phyloP scores from a whole-genome alignment of 2,329 filamentous ascomycete genomes.

The Aspergillus pseudotamarii region DNA sequence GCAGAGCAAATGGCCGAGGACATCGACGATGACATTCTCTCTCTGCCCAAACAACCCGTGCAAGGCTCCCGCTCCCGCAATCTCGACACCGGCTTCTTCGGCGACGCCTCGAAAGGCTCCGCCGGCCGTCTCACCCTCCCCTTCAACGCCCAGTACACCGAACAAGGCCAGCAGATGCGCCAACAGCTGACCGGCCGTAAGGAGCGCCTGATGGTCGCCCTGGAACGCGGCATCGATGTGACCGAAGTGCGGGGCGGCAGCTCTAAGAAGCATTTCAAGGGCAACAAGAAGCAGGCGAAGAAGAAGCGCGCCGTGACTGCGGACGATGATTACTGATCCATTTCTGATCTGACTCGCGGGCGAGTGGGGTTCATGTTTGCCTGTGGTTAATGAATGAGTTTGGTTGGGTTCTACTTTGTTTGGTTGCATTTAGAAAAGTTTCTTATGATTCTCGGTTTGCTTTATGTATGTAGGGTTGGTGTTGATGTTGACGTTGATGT shows the following conservation, averaged over 20 bases:
- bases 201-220: constrained; percentile 72
- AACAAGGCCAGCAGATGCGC: constrained; percentile 73
- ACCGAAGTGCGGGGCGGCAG: constrained; percentile 66
- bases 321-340: constrained; percentile 33
- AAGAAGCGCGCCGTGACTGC: constrained; percentile 32
- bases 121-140: constrained; percentile 73
- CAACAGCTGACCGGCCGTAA: constrained; percentile 84
- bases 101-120: constrained; percentile 57
- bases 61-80: constrained; percentile 73
- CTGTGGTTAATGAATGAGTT: constrained; percentile 11
- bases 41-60: constrained; percentile 43
- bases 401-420: neutral
- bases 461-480: constrained; percentile 2
- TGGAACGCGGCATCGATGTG: constrained; percentile 83
- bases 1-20: constrained; percentile 28
- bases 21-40: constrained; percentile 24
- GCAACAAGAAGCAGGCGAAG: constrained; percentile 41
- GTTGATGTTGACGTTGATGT: neutral
- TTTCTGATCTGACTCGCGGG: constrained; percentile 24
- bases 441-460: neutral
- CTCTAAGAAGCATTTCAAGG: constrained; percentile 79
- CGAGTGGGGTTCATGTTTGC: constrained; percentile 16
- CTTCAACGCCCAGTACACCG: constrained; percentile 86
- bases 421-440: constrained; percentile 1
- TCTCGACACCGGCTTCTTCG: constrained; percentile 91